Conservation (phyloP, 139 green algal genomes). For the Nannochloris sp. region DNA sequence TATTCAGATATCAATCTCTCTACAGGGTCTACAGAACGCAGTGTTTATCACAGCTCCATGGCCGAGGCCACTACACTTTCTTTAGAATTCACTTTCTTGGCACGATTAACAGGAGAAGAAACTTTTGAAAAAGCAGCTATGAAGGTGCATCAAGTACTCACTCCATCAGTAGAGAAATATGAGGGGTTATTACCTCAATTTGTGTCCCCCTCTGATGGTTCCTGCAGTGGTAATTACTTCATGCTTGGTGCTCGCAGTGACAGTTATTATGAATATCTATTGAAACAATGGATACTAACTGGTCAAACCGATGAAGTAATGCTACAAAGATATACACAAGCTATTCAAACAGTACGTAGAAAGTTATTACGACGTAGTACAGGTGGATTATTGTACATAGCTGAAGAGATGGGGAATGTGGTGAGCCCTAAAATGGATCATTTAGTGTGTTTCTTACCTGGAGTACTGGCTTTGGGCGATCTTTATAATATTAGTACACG, state of each 20-base stretch:
- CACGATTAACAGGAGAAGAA: conserved; percentile 34
- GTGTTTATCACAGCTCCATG: conserved; percentile 35
- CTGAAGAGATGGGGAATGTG: conserved; percentile 19
- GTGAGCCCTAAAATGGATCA: conserved; percentile 64
- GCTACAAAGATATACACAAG: conserved; percentile 38
- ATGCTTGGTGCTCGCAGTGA: conserved; percentile 47
- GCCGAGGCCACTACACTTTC: conserved; percentile 67
- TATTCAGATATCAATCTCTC: conserved; percentile 49
- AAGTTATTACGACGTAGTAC: conserved; percentile 43
- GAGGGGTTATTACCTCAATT: conserved; percentile 23
- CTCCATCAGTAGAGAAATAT: not conserved
- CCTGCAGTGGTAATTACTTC: conserved; percentile 1
- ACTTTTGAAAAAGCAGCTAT: conserved; percentile 3
- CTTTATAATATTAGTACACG: conserved; percentile 35
- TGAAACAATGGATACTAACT: conserved; percentile 64
- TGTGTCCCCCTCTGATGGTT: conserved; percentile 4
- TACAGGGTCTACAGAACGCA: not conserved
- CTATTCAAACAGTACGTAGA: conserved; percentile 50
- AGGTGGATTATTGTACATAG: conserved; percentile 56
- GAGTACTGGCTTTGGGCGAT: conserved; percentile 69
- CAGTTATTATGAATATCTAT: conserved; percentile 78
- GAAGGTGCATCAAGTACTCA: conserved; percentile 16
- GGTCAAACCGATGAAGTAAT: conserved; percentile 23
- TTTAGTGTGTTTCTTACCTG: conserved; percentile 78
- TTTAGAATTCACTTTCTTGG: conserved; percentile 71